phyloP scores from a whole-genome alignment of 192 early-diverging fungal species.

The Umbelopsis ramanniana region DNA sequence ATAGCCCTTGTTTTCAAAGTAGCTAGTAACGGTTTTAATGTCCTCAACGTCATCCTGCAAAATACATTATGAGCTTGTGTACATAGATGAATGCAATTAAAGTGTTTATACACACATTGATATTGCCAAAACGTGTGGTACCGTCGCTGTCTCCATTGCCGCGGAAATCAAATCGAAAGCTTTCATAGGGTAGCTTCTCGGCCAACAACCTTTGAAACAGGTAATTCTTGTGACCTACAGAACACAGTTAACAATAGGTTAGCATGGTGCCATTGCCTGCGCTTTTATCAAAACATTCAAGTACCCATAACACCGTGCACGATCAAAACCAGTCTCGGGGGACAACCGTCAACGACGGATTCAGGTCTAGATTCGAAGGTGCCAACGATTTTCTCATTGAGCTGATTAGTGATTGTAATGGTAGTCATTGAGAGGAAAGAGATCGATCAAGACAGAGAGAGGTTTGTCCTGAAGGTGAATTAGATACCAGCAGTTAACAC shows the following conservation, averaged over 20 bases:
- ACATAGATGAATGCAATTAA: not conserved
- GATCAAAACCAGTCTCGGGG: conserved; percentile 31
- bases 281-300: not conserved
- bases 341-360: not conserved
- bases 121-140: conserved; percentile 29
- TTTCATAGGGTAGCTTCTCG: conserved; percentile 36
- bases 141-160: conserved; percentile 44
- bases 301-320: conserved; percentile 35
- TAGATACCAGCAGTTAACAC: not conserved
- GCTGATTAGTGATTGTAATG: conserved; percentile 26
- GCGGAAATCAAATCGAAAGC: conserved; percentile 45
- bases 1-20: conserved; percentile 39
- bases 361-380: conserved; percentile 28
- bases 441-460: not conserved
- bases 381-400: conserved; percentile 31
- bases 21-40: conserved; percentile 26
- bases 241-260: not conserved
- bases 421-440: conserved; percentile 26
- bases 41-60: conserved; percentile 37
- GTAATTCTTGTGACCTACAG: conserved; percentile 44
- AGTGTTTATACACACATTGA: conserved; percentile 21
- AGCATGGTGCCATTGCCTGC: not conserved
- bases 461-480: not conserved
- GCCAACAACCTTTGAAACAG: conserved; percentile 41
- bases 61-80: not conserved